Evolutionary conservation across 495 filamentous ascomycete species (phyloP), one percentile per base, ranked within the genome.

Genomic region (Aspergillus saccharolyticus): DNA sequence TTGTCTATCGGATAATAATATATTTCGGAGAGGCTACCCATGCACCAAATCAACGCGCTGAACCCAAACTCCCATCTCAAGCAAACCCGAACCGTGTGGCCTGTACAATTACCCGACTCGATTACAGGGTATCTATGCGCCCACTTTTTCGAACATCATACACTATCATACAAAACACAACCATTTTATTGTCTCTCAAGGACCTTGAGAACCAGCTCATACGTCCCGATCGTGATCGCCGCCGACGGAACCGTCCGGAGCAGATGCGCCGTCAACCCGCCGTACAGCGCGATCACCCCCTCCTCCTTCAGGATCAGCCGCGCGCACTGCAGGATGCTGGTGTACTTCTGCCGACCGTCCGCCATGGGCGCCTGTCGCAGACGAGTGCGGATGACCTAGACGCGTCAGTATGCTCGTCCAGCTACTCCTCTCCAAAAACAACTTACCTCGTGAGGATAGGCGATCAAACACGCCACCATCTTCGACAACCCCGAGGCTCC

Each of bases 201-300:
- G 70, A 86, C 58, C 43, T 82, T 82, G 51, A 96, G 74, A 56
- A 94, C 89, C 25, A 81, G 84, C 70, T 96, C 90, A 70, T 96
- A 96, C 70, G 90, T 91, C 57, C 90, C 90, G 63, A 96, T 92
- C 79, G 92, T 96, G 66, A 96, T 92, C 52, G 88, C 88, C 14
- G 91, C 91, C 51, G 88, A 91, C 5, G 91, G 91, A 3, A 96
- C 89, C 14, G 91, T 91, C 39, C 91, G 83, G 59, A 93, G 77
- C 63, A 96, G 84, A 67, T 96, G 91, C 21, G 91, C 89, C 25
- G 89, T 90, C 65, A 96, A 71, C 15, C 91, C 91, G 54, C 91
- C 91, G 64, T 96, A 96, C 53, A 96, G 72, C 8, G 83, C 87
- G 1, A 81, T 78, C 73, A 94, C 79, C 28, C 91, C 89, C 74